phyloP scores from a whole-genome alignment of 345 rosid species.

The Raphanus raphanistrum region DNA sequence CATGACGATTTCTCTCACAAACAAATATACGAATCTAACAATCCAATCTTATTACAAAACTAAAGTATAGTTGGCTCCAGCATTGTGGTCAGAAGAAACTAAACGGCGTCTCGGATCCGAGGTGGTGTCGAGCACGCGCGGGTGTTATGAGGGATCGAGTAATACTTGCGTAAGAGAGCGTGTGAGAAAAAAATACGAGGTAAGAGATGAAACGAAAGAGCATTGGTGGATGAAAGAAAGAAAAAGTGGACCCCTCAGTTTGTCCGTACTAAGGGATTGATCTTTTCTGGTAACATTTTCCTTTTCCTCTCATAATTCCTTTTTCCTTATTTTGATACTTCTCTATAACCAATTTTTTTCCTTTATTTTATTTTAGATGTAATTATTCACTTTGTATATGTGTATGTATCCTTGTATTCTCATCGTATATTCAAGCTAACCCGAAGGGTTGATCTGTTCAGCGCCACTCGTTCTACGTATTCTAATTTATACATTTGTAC shows the following conservation, averaged over 20 bases:
- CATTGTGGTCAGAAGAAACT: not conserved
- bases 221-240: slow-evolving; percentile 50
- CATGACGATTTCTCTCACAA: slow-evolving; percentile 39
- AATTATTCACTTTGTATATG: not conserved
- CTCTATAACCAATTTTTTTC: not conserved
- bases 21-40: slow-evolving; percentile 54
- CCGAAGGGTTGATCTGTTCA: not conserved
- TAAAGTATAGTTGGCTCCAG: slow-evolving; percentile 50
- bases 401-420: not conserved
- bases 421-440: not conserved
- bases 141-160: not conserved
- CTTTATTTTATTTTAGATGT: not conserved
- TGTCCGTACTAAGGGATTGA: slow-evolving; percentile 87
- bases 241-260: slow-evolving; percentile 55
- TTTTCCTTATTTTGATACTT: slow-evolving; percentile 53
- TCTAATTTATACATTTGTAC: not conserved
- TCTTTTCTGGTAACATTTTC: slow-evolving; percentile 80
- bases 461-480: no score
- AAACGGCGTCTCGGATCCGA: slow-evolving; percentile 26
- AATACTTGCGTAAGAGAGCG: slow-evolving; percentile 33
- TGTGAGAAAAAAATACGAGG: slow-evolving; percentile 44
- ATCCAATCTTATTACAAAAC: slow-evolving; percentile 37
- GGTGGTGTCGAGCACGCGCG: slow-evolving; percentile 17
- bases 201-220: slow-evolving; percentile 32
- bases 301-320: slow-evolving; percentile 74